These are phyloP conservation scores for Termitomyces sp. DNA, from an alignment of 768 basidiomycete species.

Conservation along the genomic window DNA sequence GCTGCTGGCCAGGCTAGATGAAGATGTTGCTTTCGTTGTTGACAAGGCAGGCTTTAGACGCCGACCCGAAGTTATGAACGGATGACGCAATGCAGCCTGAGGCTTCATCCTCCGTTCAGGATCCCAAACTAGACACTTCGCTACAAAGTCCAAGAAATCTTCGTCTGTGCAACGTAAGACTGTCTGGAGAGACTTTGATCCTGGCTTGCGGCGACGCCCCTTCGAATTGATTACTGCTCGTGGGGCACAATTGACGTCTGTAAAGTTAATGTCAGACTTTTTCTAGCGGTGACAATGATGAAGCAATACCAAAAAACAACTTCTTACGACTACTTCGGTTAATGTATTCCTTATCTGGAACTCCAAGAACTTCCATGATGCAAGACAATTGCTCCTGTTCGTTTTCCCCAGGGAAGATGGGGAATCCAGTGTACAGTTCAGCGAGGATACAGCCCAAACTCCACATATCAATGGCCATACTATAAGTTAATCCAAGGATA, in stretches of 20 bases:
- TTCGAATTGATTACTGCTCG: slow-evolving; percentile 95
- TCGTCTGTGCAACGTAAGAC: slow-evolving; percentile 93
- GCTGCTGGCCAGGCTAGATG: slow-evolving; percentile 51
- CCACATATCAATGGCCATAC: slow-evolving; percentile 99
- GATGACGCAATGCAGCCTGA: slow-evolving; percentile 86
- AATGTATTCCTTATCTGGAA: slow-evolving; percentile 93
- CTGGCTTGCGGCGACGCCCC: slow-evolving; percentile 88
- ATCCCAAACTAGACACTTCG: slow-evolving; percentile 98
- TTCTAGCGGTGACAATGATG: slow-evolving; percentile 18
- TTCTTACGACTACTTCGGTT: slow-evolving; percentile 92
- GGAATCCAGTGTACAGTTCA: slow-evolving; percentile 95
- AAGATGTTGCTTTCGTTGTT: slow-evolving; percentile 52
- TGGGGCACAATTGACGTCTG: slow-evolving; percentile 91
- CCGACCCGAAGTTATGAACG: slow-evolving; percentile 74
- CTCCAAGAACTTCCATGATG: slow-evolving; percentile 98
- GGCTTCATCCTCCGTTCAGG: slow-evolving; percentile 95
- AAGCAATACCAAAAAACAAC: slow-evolving; percentile 82
- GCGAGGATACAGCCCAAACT: slow-evolving; percentile 97
- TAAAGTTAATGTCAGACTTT: slow-evolving; percentile 6
- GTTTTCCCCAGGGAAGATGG: slow-evolving; percentile 98
- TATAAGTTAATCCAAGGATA: slow-evolving; percentile 98
- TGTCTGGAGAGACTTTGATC: slow-evolving; percentile 84
- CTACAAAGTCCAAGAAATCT: slow-evolving; percentile 93
- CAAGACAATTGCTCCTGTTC: slow-evolving; percentile 98
- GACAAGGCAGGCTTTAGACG: slow-evolving; percentile 45